These are phyloP conservation scores for Venturia aucupariae DNA, from an alignment of 2,329 filamentous ascomycete genomes.

Conservation along the genomic window DNA sequence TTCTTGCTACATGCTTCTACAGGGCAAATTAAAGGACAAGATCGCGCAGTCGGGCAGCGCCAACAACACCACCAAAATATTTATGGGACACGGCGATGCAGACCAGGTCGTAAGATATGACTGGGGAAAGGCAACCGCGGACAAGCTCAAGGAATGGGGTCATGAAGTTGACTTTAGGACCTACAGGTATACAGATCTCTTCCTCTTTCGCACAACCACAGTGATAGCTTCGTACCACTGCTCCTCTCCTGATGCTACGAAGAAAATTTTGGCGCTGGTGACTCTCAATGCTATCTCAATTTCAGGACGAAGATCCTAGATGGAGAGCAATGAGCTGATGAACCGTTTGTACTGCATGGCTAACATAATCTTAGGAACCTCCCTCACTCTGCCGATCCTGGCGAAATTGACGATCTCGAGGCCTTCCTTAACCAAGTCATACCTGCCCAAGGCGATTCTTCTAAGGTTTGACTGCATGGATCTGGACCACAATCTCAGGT, in stretches of 20 bases:
- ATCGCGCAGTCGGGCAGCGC: constrained; percentile 34
- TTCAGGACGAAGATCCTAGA: constrained; percentile 38
- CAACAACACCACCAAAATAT: constrained; percentile 71
- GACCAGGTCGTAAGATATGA: constrained; percentile 64
- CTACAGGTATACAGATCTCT: constrained; percentile 39
- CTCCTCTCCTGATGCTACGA: not conserved
- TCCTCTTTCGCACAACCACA: not conserved
- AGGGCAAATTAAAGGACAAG: constrained; percentile 47
- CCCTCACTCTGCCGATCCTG: constrained; percentile 63
- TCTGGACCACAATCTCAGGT: not conserved
- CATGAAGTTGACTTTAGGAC: constrained; percentile 66
- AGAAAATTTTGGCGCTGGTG: not conserved
- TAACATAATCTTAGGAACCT: constrained; percentile 31
- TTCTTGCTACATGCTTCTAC: constrained; percentile 70
- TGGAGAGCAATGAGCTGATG: not conserved
- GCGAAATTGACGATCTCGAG: constrained; percentile 79
- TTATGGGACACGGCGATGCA: constrained; percentile 77
- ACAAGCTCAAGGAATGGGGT: constrained; percentile 58
- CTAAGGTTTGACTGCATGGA: not conserved
- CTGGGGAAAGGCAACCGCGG: constrained; percentile 59
- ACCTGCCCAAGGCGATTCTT: constrained; percentile 23
- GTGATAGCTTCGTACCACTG: not conserved
- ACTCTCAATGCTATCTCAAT: not conserved
- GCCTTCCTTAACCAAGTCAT: constrained; percentile 46
- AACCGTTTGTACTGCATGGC: constrained; percentile 36